These are phyloP conservation scores for Hypomontagnella submonticulosa DNA, from an alignment of 495 filamentous ascomycete genomes.

Conservation along the genomic window DNA sequence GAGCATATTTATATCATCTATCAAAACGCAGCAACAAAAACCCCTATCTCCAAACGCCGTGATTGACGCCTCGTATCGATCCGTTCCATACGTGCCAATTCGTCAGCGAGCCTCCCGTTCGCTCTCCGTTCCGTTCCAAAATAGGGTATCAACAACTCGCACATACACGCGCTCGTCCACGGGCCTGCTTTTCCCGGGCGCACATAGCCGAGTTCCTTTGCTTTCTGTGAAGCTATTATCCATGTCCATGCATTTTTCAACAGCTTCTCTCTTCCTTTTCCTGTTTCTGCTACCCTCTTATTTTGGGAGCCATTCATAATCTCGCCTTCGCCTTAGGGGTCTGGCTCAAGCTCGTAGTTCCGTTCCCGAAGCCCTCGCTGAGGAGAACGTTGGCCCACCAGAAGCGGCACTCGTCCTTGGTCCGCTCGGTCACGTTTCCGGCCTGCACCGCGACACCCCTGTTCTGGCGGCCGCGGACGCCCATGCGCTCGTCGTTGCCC, in stretches of 20 bases:
- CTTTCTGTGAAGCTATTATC: too few relatives aligned
- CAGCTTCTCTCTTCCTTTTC: neutral
- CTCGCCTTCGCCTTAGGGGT: neutral
- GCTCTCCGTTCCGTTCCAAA: slow-evolving; percentile 11
- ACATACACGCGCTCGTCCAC: too few relatives aligned
- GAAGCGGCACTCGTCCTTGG: slow-evolving; percentile 63
- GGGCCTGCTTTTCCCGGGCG: too few relatives aligned
- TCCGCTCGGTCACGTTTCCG: slow-evolving; percentile 54
- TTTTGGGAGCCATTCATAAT: slow-evolving; percentile 1
- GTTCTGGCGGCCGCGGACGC: slow-evolving; percentile 50
- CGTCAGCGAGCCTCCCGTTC: slow-evolving; percentile 8
- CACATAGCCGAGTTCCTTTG: too few relatives aligned
- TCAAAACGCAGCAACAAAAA: neutral
- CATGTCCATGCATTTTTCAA: too few relatives aligned
- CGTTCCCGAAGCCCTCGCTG: slow-evolving; percentile 56
- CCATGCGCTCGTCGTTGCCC: slow-evolving; percentile 67
- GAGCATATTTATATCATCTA: slow-evolving; percentile 3
- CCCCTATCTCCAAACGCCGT: slow-evolving; percentile 17
- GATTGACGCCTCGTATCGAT: slow-evolving; percentile 29
- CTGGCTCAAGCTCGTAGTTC: slow-evolving; percentile 26
- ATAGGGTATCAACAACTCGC: slow-evolving; percentile 26
- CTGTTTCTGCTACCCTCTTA: neutral
- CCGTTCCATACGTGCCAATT: slow-evolving; percentile 11
- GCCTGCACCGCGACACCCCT: slow-evolving; percentile 58
- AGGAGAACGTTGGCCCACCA: slow-evolving; percentile 62